Conservation (phyloP, 1,284 basidiomycete genomes). For the Austroboletus novae-zelandiae region DNA sequence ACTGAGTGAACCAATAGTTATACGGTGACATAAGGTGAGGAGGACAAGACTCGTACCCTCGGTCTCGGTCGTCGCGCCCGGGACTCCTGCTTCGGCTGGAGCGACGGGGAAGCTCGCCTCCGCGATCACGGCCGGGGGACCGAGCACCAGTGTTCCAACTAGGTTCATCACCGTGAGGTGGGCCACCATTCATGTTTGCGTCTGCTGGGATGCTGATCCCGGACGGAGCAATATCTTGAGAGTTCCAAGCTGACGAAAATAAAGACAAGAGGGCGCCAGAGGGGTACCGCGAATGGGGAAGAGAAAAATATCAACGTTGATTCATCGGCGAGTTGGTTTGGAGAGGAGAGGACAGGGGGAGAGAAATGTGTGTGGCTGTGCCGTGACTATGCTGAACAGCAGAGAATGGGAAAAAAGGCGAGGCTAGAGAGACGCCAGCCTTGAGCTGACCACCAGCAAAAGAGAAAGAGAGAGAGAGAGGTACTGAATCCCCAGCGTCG, state of each 20-base stretch:
- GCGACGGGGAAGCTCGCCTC: conserved; percentile 52
- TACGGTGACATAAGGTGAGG: conserved; percentile 1
- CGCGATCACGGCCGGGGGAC: conserved; percentile 48
- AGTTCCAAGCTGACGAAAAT: conserved; percentile 64
- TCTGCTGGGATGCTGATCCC: conserved; percentile 72
- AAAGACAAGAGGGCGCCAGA: conserved; percentile 11
- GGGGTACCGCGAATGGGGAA: conserved; percentile 17
- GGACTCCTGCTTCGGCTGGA: conserved; percentile 74
- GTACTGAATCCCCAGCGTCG: conserved; percentile 24
- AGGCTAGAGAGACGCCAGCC: conserved; percentile 26
- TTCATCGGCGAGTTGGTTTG: conserved; percentile 31
- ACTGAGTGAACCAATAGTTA: conserved; percentile 6
- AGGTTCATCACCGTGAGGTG: conserved; percentile 42
- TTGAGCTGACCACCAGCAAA: conserved; percentile 30
- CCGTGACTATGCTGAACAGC: conserved; percentile 5
- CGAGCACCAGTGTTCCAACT: conserved; percentile 43
- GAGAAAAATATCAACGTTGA: conserved; percentile 31
- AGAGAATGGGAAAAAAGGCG: conserved; percentile 9
- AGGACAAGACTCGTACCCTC: conserved; percentile 45
- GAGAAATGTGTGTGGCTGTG: conserved; percentile 3
- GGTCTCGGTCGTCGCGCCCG: conserved; percentile 39
- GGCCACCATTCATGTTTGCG: conserved; percentile 44
- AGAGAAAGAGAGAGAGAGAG: conserved; percentile 3
- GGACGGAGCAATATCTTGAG: conserved; percentile 70
- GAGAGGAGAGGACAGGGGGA: conserved; percentile 25